Conservation (phyloP, 345 rosid genomes). For the Ceriops tagal region DNA sequence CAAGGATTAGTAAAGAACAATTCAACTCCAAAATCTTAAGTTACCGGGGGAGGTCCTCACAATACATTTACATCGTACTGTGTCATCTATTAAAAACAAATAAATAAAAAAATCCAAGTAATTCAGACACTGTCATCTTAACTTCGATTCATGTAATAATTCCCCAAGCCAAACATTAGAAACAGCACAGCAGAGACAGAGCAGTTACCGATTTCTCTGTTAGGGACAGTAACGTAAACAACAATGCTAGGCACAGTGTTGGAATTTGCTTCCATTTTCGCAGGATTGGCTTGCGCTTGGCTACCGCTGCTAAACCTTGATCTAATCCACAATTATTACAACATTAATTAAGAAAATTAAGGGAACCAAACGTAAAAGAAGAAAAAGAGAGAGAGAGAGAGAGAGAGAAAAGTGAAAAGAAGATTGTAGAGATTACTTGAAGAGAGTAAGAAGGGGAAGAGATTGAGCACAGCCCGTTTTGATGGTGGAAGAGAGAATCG, state of each 20-base stretch:
- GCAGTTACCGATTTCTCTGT: slow-evolving; percentile 69
- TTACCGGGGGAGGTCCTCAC: too few relatives aligned
- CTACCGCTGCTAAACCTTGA: slow-evolving; percentile 40
- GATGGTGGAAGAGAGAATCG: slow-evolving; percentile 32
- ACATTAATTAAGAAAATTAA: not conserved
- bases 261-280: slow-evolving; percentile 61
- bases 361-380: not conserved
- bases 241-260: slow-evolving; percentile 70
- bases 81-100: too few relatives aligned
- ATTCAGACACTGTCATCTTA: too few relatives aligned
- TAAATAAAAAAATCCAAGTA: too few relatives aligned
- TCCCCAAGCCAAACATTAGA: not conserved
- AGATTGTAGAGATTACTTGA: slow-evolving; percentile 34
- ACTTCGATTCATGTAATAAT: not conserved
- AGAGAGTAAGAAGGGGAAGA: slow-evolving; percentile 43
- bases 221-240: slow-evolving; percentile 86
- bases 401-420: not conserved
- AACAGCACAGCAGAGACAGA: not conserved
- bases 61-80: too few relatives aligned
- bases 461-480: slow-evolving; percentile 55
- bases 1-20: too few relatives aligned
- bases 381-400: not conserved
- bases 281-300: slow-evolving; percentile 23
- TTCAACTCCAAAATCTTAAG: too few relatives aligned
- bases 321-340: slow-evolving; percentile 26